A percentile compares a stretch with the other conserved stretches of the same genome.
phyloP scores from a whole-genome alignment of 257 asterid genomes.

The Primulina huaijiensis region DNA sequence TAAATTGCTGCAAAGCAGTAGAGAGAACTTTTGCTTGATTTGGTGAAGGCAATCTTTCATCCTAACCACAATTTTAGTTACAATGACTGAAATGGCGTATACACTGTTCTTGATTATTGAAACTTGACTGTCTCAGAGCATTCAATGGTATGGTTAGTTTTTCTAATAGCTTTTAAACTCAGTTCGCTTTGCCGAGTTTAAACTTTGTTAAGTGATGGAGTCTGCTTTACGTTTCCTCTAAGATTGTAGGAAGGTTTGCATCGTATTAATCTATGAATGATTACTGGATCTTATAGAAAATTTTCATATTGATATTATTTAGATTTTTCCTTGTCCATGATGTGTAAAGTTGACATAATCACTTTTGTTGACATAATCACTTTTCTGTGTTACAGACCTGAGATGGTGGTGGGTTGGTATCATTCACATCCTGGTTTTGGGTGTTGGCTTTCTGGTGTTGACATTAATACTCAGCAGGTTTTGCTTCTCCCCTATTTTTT shows the following conservation, averaged over 20 bases:
- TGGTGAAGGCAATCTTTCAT: too few species aligned
- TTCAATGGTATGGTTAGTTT: not conserved
- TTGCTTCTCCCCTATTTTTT: not conserved
- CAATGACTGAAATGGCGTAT: not conserved
- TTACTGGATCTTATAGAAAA: not conserved
- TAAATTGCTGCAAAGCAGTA: too few species aligned
- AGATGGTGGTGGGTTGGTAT: slow-evolving; percentile 99
- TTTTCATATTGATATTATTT: not conserved
- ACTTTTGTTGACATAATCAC: slow-evolving; percentile 5
- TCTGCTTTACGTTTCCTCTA: not conserved
- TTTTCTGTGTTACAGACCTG: slow-evolving; percentile 60
- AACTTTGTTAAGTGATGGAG: not conserved
- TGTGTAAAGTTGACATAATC: slow-evolving; percentile 7
- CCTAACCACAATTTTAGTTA: too few species aligned
- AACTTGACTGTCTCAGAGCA: not conserved
- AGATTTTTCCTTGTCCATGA: slow-evolving; percentile 16
- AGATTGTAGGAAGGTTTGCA: not conserved
- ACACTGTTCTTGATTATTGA: not conserved
- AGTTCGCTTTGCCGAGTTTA: not conserved
- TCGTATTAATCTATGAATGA: not conserved
- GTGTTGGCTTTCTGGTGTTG: slow-evolving; percentile 98
- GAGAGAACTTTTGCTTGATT: too few species aligned
- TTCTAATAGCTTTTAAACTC: not conserved
- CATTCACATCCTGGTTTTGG: slow-evolving; percentile 99
- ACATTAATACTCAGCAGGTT: slow-evolving; percentile 96